These are phyloP conservation scores for Thielaviopsis punctulata DNA, from an alignment of 2,329 filamentous ascomycete genomes.

Conservation along the genomic window DNA sequence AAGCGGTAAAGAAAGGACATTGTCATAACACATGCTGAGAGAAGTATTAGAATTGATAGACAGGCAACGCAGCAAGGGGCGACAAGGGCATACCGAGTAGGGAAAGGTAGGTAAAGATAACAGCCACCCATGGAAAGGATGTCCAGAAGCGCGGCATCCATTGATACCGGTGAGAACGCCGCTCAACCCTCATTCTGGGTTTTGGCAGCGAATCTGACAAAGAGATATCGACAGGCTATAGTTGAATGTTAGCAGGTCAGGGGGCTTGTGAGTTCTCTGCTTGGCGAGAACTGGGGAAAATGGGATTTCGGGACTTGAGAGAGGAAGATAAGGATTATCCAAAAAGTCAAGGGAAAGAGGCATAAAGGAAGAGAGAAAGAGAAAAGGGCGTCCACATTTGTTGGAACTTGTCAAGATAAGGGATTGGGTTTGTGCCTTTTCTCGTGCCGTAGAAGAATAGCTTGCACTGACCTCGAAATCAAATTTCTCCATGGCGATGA, in stretches of 20 bases:
- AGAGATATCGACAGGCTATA: background rate
- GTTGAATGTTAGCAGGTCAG: background rate
- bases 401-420: too few relatives aligned
- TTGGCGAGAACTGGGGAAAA: background rate
- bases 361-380: too few relatives aligned
- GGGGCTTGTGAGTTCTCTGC: background rate
- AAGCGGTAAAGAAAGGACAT: constrained; percentile 8
- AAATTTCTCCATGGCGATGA: constrained; percentile 29
- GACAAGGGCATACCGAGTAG: constrained; percentile 1
- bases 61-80: background rate
- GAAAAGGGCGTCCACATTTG: too few relatives aligned
- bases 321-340: too few relatives aligned
- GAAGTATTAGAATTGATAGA: background rate
- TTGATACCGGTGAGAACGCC: constrained; percentile 8
- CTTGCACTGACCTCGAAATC: background rate
- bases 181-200: background rate
- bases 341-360: too few relatives aligned
- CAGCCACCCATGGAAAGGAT: constrained; percentile 9
- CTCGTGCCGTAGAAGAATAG: too few relatives aligned
- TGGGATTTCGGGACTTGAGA: too few relatives aligned
- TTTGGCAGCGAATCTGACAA: background rate
- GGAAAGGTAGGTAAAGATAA: constrained; percentile 10
- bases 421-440: too few relatives aligned
- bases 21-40: constrained; percentile 6
- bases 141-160: constrained; percentile 11